Percentiles rank a stretch among this genome's conserved stretches.
These are phyloP conservation scores for Calonectria crousiana DNA, from an alignment of 2,329 filamentous ascomycete genomes.

Conservation along the genomic window DNA sequence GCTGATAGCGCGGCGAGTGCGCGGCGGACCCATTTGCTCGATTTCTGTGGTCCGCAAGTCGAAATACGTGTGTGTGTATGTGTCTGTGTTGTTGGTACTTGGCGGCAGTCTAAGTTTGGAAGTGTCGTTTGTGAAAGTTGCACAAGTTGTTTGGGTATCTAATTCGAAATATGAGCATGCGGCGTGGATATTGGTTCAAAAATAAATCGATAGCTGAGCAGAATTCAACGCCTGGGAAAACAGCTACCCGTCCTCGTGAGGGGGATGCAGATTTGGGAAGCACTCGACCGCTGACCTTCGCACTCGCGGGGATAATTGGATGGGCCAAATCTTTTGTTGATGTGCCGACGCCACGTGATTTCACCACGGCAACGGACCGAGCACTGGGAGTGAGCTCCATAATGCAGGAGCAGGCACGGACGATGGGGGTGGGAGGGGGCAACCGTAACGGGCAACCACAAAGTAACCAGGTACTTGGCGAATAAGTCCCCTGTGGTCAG, in stretches of 20 bases:
- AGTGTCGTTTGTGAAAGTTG: conserved; percentile 12
- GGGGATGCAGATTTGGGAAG: conserved; percentile 5
- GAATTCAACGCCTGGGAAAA: neutral
- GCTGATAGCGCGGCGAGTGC: conserved; percentile 49
- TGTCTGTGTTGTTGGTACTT: neutral
- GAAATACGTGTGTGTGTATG: neutral
- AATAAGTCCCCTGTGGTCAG: conserved; percentile 10
- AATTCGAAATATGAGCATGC: neutral
- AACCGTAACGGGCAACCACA: conserved; percentile 22
- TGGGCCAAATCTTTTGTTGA: conserved; percentile 42
- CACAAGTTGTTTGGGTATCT: neutral
- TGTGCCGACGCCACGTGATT: conserved; percentile 45
- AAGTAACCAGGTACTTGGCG: conserved; percentile 6
- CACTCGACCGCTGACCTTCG: neutral
- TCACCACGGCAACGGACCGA: conserved; percentile 49
- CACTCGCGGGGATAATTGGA: conserved; percentile 8
- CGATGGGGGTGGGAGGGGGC: conserved; percentile 1
- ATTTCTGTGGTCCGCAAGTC: neutral
- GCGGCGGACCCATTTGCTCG: conserved; percentile 45
- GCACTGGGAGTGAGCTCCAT: neutral
- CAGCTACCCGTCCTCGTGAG: conserved; percentile 3
- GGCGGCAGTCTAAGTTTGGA: conserved; percentile 4
- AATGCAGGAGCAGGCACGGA: conserved; percentile 17
- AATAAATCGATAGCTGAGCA: neutral
- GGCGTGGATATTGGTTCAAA: neutral